phyloP scores from a whole-genome alignment of 2,329 filamentous ascomycete species.

The Ophiostoma pallidulum region DNA sequence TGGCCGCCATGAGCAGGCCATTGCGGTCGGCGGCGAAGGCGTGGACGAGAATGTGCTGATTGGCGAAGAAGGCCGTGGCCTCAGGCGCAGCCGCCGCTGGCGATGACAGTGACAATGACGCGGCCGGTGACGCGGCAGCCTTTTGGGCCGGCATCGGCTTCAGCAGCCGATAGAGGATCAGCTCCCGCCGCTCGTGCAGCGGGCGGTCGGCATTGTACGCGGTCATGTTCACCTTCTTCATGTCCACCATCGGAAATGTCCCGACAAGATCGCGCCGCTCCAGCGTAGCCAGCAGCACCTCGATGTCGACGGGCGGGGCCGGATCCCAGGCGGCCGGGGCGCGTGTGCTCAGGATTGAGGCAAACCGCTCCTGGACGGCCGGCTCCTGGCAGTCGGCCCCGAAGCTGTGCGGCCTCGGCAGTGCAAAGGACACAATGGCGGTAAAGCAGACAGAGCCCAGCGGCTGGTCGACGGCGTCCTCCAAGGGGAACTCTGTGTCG shows the following conservation, averaged over 20 bases:
- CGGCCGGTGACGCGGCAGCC: not conserved
- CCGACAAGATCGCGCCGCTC: constrained; percentile 31
- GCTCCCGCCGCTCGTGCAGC: constrained; percentile 36
- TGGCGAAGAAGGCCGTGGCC: constrained; percentile 23
- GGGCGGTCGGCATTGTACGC: constrained; percentile 33
- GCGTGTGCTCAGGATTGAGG: constrained; percentile 28
- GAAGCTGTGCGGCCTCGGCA: constrained; percentile 26
- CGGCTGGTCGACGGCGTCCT: constrained; percentile 29
- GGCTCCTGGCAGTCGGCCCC: constrained; percentile 31
- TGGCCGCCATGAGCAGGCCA: constrained; percentile 40
- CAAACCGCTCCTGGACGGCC: constrained; percentile 35
- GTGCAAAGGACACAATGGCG: constrained; percentile 44
- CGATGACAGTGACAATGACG: too few species aligned
- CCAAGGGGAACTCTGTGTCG: constrained; percentile 23
- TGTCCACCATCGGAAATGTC: constrained; percentile 40
- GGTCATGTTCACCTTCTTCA: constrained; percentile 46
- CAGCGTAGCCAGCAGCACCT: constrained; percentile 27
- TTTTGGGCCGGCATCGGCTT: constrained; percentile 30
- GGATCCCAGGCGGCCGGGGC: constrained; percentile 34
- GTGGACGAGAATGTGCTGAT: constrained; percentile 39
- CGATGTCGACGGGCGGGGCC: constrained; percentile 37
- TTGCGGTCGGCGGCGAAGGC: constrained; percentile 46
- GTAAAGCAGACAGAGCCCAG: constrained; percentile 39
- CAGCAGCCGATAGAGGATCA: constrained; percentile 40
- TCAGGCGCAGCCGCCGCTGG: too few species aligned